Evolutionary conservation across 768 basidiomycete genomes (phyloP).

Genomic region (Leccinum longicurvipes): DNA sequence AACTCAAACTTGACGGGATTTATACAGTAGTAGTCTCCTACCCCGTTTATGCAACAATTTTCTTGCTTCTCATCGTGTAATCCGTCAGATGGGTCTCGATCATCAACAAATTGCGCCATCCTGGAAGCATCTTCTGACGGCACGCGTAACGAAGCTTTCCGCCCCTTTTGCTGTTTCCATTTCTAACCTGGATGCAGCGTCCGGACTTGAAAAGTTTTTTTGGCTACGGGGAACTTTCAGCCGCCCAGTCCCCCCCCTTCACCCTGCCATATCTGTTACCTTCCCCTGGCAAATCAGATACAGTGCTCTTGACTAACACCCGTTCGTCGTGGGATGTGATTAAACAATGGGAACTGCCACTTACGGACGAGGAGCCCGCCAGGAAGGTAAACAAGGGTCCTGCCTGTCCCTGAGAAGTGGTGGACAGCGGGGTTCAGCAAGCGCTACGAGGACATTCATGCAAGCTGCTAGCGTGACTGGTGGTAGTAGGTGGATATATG

Average conservation of each 20-base stretch:
- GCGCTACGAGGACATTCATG: constrained; percentile 77
- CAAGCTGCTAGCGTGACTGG: constrained; percentile 76
- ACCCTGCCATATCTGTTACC: constrained; percentile 32
- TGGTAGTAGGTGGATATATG: constrained; percentile 49
- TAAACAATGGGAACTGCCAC: constrained; percentile 54
- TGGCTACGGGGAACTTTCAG: constrained; percentile 82
- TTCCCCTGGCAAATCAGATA: constrained; percentile 34
- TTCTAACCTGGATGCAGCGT: constrained; percentile 79
- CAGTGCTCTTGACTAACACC: constrained; percentile 71
- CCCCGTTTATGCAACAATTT: too few relatives aligned
- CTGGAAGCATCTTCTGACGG: constrained; percentile 25
- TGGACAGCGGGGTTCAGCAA: constrained; percentile 89
- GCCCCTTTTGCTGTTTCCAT: constrained; percentile 76
- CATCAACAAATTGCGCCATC: constrained; percentile 39
- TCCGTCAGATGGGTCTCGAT: constrained; percentile 49
- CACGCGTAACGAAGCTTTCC: constrained; percentile 36
- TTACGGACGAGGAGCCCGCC: constrained; percentile 53
- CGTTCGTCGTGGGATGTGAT: constrained; percentile 73
- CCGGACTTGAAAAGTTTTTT: constrained; percentile 93
- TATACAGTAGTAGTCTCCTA: too few relatives aligned
- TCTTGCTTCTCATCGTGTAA: constrained; percentile 2
- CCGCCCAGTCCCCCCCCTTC: too few relatives aligned
- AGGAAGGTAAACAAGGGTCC: constrained; percentile 42
- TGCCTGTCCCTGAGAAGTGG: constrained; percentile 65
- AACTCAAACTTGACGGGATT: too few relatives aligned